These are phyloP conservation scores for Yamadazyma mexicana DNA, from an alignment of 1,139 yeast genomes.

Conservation along the genomic window DNA sequence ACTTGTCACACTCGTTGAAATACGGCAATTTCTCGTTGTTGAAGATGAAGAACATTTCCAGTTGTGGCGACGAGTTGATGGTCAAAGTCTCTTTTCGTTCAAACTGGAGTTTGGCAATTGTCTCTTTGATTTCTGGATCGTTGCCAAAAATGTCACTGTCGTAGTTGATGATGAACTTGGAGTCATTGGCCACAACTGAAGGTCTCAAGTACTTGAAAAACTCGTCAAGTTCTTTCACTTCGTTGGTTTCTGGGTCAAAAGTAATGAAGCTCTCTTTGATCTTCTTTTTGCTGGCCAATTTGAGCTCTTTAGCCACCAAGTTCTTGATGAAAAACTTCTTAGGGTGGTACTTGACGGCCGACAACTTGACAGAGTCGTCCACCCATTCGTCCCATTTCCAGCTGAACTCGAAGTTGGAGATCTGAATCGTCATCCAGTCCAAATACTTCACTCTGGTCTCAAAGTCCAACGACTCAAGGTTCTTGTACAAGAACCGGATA, in stretches of 20 bases:
- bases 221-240: conserved; percentile 45
- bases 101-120: conserved; percentile 26
- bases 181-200: conserved; percentile 30
- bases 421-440: conserved; percentile 93
- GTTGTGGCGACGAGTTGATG: conserved; percentile 36
- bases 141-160: conserved; percentile 41
- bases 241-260: conserved; percentile 26
- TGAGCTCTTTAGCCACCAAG: conserved; percentile 77
- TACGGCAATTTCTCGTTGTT: conserved; percentile 40
- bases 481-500: conserved; percentile 75
- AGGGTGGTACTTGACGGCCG: conserved; percentile 58
- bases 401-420: conserved; percentile 89
- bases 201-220: conserved; percentile 63
- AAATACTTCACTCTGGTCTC: conserved; percentile 73
- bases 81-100: conserved; percentile 34
- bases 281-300: conserved; percentile 69
- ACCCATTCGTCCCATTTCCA: conserved; percentile 99
- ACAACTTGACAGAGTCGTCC: conserved; percentile 44
- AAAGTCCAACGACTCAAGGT: conserved; percentile 67
- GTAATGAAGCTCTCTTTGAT: conserved; percentile 75
- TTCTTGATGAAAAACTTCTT: conserved; percentile 72
- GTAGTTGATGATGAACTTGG: conserved; percentile 31
- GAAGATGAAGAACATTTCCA: conserved; percentile 40
- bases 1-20: conserved; percentile 36
- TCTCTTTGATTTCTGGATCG: conserved; percentile 25